Conservation (phyloP, 176 grass and related monocot species). For the Eleusine coracana region DNA sequence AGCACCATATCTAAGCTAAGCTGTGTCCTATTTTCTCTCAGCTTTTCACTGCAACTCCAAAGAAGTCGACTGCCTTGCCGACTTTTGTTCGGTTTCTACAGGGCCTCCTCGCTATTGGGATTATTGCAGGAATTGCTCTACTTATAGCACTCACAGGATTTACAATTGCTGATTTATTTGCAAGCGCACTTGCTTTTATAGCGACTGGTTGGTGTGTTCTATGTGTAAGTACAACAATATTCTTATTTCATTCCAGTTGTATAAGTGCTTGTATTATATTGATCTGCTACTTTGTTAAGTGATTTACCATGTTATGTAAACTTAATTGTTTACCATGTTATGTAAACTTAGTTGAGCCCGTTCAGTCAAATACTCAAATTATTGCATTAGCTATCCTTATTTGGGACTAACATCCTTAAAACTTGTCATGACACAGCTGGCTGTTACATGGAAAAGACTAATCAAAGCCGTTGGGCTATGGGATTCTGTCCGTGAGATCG, state of each 20-base stretch:
- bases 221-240: constrained; percentile 63
- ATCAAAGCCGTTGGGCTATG: constrained; percentile 51
- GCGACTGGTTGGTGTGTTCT: constrained; percentile 84
- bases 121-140: constrained; percentile 68
- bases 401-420: neutral
- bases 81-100: constrained; percentile 81
- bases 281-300: constrained; percentile 2
- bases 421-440: constrained; percentile 59
- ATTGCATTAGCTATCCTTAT: neutral
- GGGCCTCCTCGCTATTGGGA: constrained; percentile 68
- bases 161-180: constrained; percentile 89
- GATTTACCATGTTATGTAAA: neutral
- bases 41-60: constrained; percentile 84
- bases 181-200: constrained; percentile 82
- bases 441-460: constrained; percentile 60
- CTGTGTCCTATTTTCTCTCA: constrained; percentile 43
- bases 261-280: neutral
- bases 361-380: neutral
- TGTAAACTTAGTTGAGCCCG: neutral
- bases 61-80: constrained; percentile 60
- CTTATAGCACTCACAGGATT: constrained; percentile 64
- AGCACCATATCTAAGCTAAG: constrained; percentile 27
- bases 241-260: constrained; percentile 30
- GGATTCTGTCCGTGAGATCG: constrained; percentile 84
- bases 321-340: too few species aligned